These are phyloP conservation scores for Penicillium atrosanguineum DNA, from an alignment of 495 filamentous ascomycete species.

Conservation along the genomic window DNA sequence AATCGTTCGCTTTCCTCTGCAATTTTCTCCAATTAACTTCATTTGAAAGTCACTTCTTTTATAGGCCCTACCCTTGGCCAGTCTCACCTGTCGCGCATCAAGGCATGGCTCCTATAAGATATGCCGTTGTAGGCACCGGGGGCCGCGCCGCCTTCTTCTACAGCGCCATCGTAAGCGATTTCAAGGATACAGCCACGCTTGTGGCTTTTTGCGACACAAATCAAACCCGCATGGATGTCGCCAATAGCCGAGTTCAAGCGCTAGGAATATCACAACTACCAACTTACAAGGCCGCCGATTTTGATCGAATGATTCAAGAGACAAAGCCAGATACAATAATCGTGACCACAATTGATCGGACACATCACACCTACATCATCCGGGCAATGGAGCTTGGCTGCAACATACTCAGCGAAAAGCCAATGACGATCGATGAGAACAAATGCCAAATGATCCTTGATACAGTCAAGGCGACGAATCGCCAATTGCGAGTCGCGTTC, in stretches of 20 bases:
- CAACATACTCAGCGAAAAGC: slow-evolving; percentile 57
- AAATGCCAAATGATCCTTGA: slow-evolving; percentile 47
- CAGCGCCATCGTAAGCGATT: slow-evolving; percentile 49
- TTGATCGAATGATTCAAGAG: slow-evolving; percentile 52
- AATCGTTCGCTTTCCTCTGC: background rate
- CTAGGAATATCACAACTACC: slow-evolving; percentile 32
- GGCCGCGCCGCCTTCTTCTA: slow-evolving; percentile 51
- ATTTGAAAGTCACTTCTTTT: too few species aligned
- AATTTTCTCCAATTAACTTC: background rate
- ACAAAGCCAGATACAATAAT: slow-evolving; percentile 55
- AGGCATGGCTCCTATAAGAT: slow-evolving; percentile 18
- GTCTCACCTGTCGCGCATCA: background rate
- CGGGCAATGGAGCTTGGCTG: slow-evolving; percentile 55
- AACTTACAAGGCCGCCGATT: slow-evolving; percentile 49
- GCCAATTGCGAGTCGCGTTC: slow-evolving; percentile 29
- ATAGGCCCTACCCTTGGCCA: background rate
- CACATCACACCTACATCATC: slow-evolving; percentile 55
- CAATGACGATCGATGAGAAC: slow-evolving; percentile 57
- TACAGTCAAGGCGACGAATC: slow-evolving; percentile 26
- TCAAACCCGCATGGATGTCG: slow-evolving; percentile 29
- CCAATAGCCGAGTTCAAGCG: slow-evolving; percentile 23
- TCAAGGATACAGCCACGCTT: slow-evolving; percentile 42
- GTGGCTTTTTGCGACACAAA: slow-evolving; percentile 46
- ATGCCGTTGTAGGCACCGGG: slow-evolving; percentile 34
- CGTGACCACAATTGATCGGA: slow-evolving; percentile 58